A percentile compares a stretch with the other conserved stretches of the same genome.
These are phyloP conservation scores for Mycena pura DNA, from an alignment of 768 basidiomycete species.

Conservation along the genomic window DNA sequence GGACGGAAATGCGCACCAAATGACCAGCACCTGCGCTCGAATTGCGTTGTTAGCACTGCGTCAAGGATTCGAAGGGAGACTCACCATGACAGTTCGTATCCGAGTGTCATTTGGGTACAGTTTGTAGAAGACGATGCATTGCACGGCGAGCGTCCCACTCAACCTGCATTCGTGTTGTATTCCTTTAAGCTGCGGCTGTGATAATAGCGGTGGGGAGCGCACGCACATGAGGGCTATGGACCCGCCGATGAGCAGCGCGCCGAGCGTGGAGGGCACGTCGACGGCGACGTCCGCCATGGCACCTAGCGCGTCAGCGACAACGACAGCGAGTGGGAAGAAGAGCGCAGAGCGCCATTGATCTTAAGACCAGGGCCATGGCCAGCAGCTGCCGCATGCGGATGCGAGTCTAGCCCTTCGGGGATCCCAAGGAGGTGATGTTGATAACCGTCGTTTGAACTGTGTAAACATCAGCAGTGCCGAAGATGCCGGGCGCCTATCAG, in stretches of 20 bases:
- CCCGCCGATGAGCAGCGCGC: conserved; percentile 27
- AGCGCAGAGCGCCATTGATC: too few species aligned
- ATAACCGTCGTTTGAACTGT: too few species aligned
- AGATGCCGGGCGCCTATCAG: too few species aligned
- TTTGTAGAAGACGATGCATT: conserved; percentile 25
- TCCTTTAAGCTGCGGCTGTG: background rate
- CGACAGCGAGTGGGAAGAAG: too few species aligned
- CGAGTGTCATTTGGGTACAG: conserved; percentile 22
- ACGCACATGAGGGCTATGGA: conserved; percentile 25
- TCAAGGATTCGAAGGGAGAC: background rate
- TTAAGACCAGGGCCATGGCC: too few species aligned
- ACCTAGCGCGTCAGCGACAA: too few species aligned
- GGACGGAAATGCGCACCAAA: conserved; percentile 14
- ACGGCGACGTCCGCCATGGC: conserved; percentile 18
- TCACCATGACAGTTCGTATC: conserved; percentile 15
- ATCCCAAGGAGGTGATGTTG: too few species aligned
- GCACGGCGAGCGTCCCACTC: conserved; percentile 27
- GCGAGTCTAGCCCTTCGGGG: too few species aligned
- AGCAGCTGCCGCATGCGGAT: too few species aligned
- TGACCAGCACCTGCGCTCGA: conserved; percentile 12
- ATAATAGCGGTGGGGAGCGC: background rate
- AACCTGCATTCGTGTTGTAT: conserved; percentile 14
- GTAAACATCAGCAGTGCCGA: too few species aligned
- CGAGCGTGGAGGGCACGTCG: conserved; percentile 25
- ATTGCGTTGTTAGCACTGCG: background rate